Evolutionary conservation across 352 stramenopile genomes (phyloP).

Genomic region (Globisporangium solare): DNA sequence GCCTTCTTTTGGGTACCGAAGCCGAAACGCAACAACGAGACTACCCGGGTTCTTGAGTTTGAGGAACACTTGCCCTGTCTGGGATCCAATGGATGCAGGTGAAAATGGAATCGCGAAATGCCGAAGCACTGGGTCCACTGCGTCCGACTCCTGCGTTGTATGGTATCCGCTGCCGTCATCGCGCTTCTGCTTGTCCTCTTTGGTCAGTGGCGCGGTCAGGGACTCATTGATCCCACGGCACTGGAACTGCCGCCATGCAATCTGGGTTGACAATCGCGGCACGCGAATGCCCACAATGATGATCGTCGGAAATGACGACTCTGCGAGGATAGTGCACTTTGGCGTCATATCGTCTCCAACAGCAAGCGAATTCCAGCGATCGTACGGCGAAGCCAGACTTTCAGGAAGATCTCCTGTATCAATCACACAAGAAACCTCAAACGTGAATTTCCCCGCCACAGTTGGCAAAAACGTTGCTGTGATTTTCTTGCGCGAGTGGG

Average conservation of each 20-base stretch:
- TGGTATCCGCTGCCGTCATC: neutral
- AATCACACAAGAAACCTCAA: conserved; percentile 61
- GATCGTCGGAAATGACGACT: conserved; percentile 85
- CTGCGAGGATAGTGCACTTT: conserved; percentile 46
- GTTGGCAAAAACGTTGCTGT: conserved; percentile 70
- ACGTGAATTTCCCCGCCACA: conserved; percentile 62
- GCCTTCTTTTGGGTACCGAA: conserved; percentile 89
- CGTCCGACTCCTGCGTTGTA: neutral
- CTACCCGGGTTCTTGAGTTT: conserved; percentile 85
- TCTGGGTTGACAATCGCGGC: conserved; percentile 35
- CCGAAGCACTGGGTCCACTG: conserved; percentile 19
- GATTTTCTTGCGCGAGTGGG: conserved; percentile 74
- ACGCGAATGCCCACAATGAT: conserved; percentile 83
- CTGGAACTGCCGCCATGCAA: conserved; percentile 73
- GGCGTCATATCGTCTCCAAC: neutral
- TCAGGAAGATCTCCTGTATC: conserved; percentile 8
- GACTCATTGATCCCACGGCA: conserved; percentile 71
- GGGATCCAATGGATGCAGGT: conserved; percentile 49
- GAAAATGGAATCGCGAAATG: conserved; percentile 78
- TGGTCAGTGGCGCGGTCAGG: conserved; percentile 45
- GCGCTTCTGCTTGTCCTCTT: conserved; percentile 27
- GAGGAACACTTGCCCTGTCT: conserved; percentile 58
- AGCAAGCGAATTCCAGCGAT: conserved; percentile 14
- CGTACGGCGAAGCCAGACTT: conserved; percentile 14
- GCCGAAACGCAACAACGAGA: conserved; percentile 75